phyloP scores from a whole-genome alignment of 2,329 filamentous ascomycete genomes.

The Trichoderma polysporum region DNA sequence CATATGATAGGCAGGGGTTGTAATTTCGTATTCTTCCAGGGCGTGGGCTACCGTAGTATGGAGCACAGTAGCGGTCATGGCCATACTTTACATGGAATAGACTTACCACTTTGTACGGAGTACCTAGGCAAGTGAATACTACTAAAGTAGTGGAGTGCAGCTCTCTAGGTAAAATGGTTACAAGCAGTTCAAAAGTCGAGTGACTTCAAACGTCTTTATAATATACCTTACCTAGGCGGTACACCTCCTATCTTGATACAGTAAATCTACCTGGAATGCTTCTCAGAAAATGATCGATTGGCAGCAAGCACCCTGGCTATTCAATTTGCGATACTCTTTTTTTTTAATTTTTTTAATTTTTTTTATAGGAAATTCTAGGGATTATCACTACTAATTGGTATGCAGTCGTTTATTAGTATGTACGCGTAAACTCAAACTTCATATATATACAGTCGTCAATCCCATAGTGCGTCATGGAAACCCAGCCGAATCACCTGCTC shows the following conservation, averaged over 20 bases:
- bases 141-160: not conserved
- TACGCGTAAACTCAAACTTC: not conserved
- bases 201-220: not conserved
- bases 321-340: not conserved
- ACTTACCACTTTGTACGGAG: not conserved
- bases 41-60: not conserved
- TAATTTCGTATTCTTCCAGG: constrained; percentile 3
- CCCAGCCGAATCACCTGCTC: not conserved
- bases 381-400: not conserved
- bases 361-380: no score
- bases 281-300: not conserved
- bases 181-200: not conserved
- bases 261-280: not conserved
- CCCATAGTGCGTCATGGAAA: not conserved
- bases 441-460: constrained; percentile 8
- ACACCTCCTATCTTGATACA: not conserved
- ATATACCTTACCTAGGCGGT: not conserved
- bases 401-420: not conserved
- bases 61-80: not conserved
- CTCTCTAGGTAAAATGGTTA: not conserved
- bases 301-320: not conserved
- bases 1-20: constrained; percentile 14
- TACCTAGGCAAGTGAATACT: not conserved
- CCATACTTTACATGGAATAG: not conserved
- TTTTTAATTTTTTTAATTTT: not conserved